Evolutionary conservation across 306 rosid species (phyloP), one percentile per base, ranked within the genome.

Genomic region (Psophocarpus tetragonolobus): DNA sequence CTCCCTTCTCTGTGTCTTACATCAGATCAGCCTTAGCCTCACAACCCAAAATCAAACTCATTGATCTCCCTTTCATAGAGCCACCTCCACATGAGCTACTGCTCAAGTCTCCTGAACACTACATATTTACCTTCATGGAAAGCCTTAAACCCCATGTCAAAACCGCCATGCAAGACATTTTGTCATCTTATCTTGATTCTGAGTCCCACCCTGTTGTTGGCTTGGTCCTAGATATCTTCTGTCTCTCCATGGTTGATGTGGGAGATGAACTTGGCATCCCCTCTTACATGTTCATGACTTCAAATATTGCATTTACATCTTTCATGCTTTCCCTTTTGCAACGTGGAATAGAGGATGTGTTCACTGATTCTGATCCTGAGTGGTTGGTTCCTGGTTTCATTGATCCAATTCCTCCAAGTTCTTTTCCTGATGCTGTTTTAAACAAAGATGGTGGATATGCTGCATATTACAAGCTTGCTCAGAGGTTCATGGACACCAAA

Each of bases 201-300:
- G 71, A 68, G 29, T 75, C 88, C 29, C 33, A 27, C 60, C 76
- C 57, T 11, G 58, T 84, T 66, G 78, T 76, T 8, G 85, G 75
- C 3, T 71, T 91, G 75, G 87, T 90, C 38, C 81, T 90, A 48
- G 90, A 88, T 84, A 81, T 87, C 71, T 90, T 91, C 66, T 84
- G 84, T 35, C 6, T 88, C 60, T 51, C 87, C 18, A 71, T 88
- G 90, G 3, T 87, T 67, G 90, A 85, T 77, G 76, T 85, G 45
- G 92, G 80, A 61, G 70, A 69, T 7, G 87, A 88, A 60, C 38
- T 87, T 2, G 81, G 83, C 2, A 82, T 88, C 11, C 90, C 86
- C 42, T 84, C 90, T 60, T 88, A 84, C 57, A 11, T 87, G 41
- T 88, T 75, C 35, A 17, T 88, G 53, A 54, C 96, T 3, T 29